These are phyloP conservation scores for Hyaloscypha finlandica DNA, from an alignment of 495 filamentous ascomycete genomes.

Conservation along the genomic window DNA sequence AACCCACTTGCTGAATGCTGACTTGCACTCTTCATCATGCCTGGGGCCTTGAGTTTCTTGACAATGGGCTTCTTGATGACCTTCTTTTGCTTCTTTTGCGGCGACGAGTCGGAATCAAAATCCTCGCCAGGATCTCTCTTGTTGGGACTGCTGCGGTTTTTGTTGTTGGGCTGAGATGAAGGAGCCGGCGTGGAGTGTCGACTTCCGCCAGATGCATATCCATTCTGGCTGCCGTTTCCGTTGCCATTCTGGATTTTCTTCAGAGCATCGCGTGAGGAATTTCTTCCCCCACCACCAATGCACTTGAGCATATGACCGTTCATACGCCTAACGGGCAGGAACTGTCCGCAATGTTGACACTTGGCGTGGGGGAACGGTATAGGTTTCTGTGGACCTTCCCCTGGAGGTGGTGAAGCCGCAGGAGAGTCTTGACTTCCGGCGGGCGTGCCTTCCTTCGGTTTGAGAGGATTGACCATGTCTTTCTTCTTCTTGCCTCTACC, in stretches of 20 bases:
- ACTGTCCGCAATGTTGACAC: slow-evolving; percentile 63
- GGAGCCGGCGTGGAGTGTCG: slow-evolving; percentile 62
- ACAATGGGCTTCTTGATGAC: slow-evolving; percentile 25
- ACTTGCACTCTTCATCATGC: slow-evolving; percentile 24
- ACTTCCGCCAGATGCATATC: slow-evolving; percentile 57
- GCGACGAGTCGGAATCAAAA: slow-evolving; percentile 41
- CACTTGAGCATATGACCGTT: slow-evolving; percentile 80
- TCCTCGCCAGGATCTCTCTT: slow-evolving; percentile 48
- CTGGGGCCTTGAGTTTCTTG: slow-evolving; percentile 30
- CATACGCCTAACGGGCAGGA: slow-evolving; percentile 61
- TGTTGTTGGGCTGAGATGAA: slow-evolving; percentile 35
- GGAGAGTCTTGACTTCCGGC: slow-evolving; percentile 51
- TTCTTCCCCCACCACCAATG: slow-evolving; percentile 72
- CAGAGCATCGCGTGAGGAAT: slow-evolving; percentile 59
- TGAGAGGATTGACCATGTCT: slow-evolving; percentile 40
- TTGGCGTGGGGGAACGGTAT: slow-evolving; percentile 69
- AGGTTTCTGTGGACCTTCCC: slow-evolving; percentile 46
- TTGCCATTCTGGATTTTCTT: slow-evolving; percentile 56
- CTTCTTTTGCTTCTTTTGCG: slow-evolving; percentile 31
- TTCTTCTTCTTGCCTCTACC: slow-evolving; percentile 62
- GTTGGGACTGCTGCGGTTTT: slow-evolving; percentile 40
- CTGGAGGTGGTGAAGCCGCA: slow-evolving; percentile 46
- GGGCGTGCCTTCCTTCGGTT: slow-evolving; percentile 49
- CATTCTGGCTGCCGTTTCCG: slow-evolving; percentile 47
- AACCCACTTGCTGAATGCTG: slow-evolving; percentile 27